These are phyloP conservation scores for Lipomyces japonicus DNA, from an alignment of 805 yeast genomes.

Conservation along the genomic window DNA sequence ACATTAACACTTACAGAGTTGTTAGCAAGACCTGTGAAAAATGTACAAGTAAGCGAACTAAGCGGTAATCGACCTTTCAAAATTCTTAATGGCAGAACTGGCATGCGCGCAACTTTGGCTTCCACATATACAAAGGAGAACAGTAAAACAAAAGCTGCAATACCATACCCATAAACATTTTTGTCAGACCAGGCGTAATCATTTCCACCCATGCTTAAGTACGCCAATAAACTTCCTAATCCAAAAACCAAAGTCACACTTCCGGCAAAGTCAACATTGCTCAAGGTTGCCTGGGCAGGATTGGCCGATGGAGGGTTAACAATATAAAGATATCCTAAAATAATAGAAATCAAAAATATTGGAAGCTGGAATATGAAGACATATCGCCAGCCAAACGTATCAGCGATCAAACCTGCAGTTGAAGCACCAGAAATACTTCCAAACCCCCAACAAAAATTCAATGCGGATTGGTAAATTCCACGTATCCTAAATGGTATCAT, in stretches of 20 bases:
- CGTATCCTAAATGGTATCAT: constrained; percentile 69
- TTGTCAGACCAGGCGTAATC: constrained; percentile 48
- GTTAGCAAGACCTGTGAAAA: constrained; percentile 67
- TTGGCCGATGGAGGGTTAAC: constrained; percentile 21
- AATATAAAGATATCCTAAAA: constrained; percentile 35
- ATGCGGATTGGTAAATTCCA: constrained; percentile 61
- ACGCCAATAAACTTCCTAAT: constrained; percentile 54
- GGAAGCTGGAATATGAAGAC: constrained; percentile 44
- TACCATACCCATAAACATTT: constrained; percentile 40
- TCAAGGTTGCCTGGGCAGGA: constrained; percentile 2
- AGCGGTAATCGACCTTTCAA: constrained; percentile 56
- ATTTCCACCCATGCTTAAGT: constrained; percentile 66
- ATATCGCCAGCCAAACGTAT: constrained; percentile 60
- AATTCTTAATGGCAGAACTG: constrained; percentile 61
- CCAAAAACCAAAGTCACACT: constrained; percentile 55
- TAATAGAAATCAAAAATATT: constrained; percentile 38
- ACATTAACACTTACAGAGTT: constrained; percentile 11
- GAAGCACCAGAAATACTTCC: constrained; percentile 75
- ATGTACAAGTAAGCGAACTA: constrained; percentile 61
- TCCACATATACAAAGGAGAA: constrained; percentile 51
- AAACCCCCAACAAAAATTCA: constrained; percentile 44
- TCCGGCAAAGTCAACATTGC: constrained; percentile 59
- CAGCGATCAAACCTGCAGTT: constrained; percentile 53
- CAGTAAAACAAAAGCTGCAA: constrained; percentile 38
- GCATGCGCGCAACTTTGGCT: constrained; percentile 51